Conservation (phyloP, 2,329 filamentous ascomycete genomes). For the Botrytis aclada region DNA sequence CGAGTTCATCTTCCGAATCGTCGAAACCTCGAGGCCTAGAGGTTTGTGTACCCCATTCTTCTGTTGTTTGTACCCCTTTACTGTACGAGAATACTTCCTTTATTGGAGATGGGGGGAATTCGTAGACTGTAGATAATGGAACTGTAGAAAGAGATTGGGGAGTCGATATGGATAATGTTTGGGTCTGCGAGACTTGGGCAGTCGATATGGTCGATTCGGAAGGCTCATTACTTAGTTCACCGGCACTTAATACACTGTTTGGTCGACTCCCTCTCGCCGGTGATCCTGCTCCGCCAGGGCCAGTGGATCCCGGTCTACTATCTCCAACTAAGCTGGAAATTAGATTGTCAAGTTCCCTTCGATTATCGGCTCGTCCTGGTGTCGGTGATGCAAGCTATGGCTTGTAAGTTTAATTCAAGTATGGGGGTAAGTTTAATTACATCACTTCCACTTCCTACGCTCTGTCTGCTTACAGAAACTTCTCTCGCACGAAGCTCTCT, state of each 20-base stretch:
- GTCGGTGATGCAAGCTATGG: slow-evolving; percentile 64
- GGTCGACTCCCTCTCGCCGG: slow-evolving; percentile 74
- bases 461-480: slow-evolving; percentile 65
- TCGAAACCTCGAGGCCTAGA: slow-evolving; percentile 53
- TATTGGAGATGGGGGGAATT: slow-evolving; percentile 71
- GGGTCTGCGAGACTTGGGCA: slow-evolving; percentile 40
- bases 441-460: slow-evolving; percentile 66
- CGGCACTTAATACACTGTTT: slow-evolving; percentile 79
- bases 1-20: slow-evolving; percentile 63
- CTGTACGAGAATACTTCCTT: slow-evolving; percentile 93
- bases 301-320: slow-evolving; percentile 68
- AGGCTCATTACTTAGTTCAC: slow-evolving; percentile 73
- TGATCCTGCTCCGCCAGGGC: slow-evolving; percentile 61
- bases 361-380: slow-evolving; percentile 64
- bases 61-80: slow-evolving; percentile 90
- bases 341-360: slow-evolving; percentile 77
- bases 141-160: slow-evolving; percentile 70
- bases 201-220: slow-evolving; percentile 55
- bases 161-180: slow-evolving; percentile 43
- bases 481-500: slow-evolving; percentile 79
- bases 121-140: slow-evolving; percentile 73
- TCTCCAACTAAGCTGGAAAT: slow-evolving; percentile 70
- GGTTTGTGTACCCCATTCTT: slow-evolving; percentile 61
- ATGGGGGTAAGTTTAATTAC: slow-evolving; percentile 47
- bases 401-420: slow-evolving; percentile 33